A percentile compares a stretch with the other conserved stretches of the same genome.
phyloP scores from a whole-genome alignment of 2,329 filamentous ascomycete species.

The Helotiales sp. region DNA sequence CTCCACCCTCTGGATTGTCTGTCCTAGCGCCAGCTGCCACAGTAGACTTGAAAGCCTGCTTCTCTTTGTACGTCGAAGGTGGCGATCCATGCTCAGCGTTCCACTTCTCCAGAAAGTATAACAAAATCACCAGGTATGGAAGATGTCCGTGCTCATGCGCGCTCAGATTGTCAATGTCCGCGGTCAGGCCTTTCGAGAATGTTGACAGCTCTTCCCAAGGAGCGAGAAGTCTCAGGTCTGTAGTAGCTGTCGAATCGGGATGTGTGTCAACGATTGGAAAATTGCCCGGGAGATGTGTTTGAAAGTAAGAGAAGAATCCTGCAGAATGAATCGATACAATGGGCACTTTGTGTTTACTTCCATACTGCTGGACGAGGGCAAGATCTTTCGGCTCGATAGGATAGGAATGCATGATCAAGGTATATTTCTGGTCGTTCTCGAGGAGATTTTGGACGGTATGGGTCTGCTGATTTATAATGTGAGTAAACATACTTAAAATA shows the following conservation, averaged over 20 bases:
- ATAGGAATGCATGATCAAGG: conserved; percentile 60
- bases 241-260: conserved; percentile 80
- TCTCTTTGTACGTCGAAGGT: conserved; percentile 80
- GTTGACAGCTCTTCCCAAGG: conserved; percentile 82
- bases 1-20: conserved; percentile 77
- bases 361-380: conserved; percentile 48
- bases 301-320: conserved; percentile 90
- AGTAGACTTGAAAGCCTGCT: conserved; percentile 74
- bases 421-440: conserved; percentile 46
- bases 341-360: conserved; percentile 63
- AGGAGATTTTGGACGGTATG: conserved; percentile 28
- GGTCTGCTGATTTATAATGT: conserved; percentile 12
- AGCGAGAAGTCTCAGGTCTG: conserved; percentile 78
- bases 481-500: conserved; percentile 7
- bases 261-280: conserved; percentile 97
- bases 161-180: conserved; percentile 66
- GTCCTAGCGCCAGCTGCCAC: conserved; percentile 68
- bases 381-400: conserved; percentile 56
- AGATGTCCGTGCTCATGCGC: conserved; percentile 88
- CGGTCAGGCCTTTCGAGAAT: conserved; percentile 67
- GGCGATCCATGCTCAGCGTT: conserved; percentile 67
- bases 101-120: conserved; percentile 84
- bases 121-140: conserved; percentile 79
- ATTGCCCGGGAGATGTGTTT: conserved; percentile 71
- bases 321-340: conserved; percentile 83